phyloP scores from a whole-genome alignment of 768 basidiomycete species.

The Hortiboletus campestris region DNA sequence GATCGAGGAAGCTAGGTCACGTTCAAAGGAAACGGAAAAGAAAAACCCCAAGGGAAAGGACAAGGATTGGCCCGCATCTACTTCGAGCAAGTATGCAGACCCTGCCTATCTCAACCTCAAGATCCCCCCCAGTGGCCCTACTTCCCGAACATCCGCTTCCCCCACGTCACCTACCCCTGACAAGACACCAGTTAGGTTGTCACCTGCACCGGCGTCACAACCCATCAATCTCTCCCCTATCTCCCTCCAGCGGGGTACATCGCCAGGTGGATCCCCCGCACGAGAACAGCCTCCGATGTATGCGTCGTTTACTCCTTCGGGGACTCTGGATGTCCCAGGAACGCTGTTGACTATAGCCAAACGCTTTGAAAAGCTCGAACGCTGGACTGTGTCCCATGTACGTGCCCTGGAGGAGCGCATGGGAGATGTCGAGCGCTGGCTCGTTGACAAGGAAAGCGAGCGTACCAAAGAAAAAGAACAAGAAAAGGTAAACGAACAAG shows the following conservation, averaged over 20 bases:
- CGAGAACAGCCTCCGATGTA: conserved; percentile 68
- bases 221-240: conserved; percentile 57
- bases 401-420: conserved; percentile 88
- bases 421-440: conserved; percentile 88
- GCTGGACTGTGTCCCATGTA: conserved; percentile 87
- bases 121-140: conserved; percentile 46
- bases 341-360: conserved; percentile 70
- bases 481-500: conserved; percentile 7
- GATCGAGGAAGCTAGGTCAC: conserved; percentile 68
- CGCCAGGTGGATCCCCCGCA: conserved; percentile 36
- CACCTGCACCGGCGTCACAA: conserved; percentile 42
- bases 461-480: conserved; percentile 42
- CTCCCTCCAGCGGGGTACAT: conserved; percentile 50
- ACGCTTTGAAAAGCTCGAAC: conserved; percentile 86
- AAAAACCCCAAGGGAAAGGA: conserved; percentile 41
- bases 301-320: conserved; percentile 69
- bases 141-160: conserved; percentile 45
- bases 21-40: conserved; percentile 57
- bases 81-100: conserved; percentile 54
- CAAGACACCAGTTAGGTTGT: conserved; percentile 29
- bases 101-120: conserved; percentile 57
- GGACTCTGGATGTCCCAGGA: conserved; percentile 69
- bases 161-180: conserved; percentile 65
- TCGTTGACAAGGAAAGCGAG: conserved; percentile 80
- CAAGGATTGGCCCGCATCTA: conserved; percentile 56